Percentiles rank a stretch among this genome's conserved stretches.
phyloP scores from a whole-genome alignment of 148 eudicot genomes.

The Rhododendron vialii region DNA sequence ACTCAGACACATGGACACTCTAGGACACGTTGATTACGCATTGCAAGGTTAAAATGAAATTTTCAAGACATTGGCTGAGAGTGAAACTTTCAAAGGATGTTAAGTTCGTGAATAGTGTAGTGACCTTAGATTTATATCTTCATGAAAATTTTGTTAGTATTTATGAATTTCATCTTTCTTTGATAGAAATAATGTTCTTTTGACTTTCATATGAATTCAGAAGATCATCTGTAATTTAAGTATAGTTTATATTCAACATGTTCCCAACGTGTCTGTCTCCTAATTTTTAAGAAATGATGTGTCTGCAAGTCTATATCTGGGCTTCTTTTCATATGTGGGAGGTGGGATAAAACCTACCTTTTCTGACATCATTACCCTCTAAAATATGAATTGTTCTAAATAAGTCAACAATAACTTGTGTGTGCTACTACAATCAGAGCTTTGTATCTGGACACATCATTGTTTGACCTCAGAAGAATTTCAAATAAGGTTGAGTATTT shows the following conservation, averaged over 20 bases:
- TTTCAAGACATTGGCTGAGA: background rate
- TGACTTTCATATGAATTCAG: background rate
- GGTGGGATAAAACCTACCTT: background rate
- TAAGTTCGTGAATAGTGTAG: background rate
- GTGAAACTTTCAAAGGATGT: background rate
- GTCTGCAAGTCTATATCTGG: background rate
- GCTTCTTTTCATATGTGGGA: background rate
- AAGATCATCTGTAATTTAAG: background rate
- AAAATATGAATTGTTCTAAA: background rate
- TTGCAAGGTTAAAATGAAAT: background rate
- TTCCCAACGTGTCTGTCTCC: background rate
- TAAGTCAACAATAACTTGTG: background rate
- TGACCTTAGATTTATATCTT: background rate
- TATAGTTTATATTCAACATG: background rate
- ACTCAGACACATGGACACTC: background rate
- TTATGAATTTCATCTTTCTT: background rate
- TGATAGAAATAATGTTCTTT: background rate
- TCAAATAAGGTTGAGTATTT: background rate
- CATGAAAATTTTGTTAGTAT: background rate
- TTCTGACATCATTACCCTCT: background rate
- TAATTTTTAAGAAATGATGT: background rate
- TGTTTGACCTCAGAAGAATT: background rate
- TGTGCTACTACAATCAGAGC: background rate
- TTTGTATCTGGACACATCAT: background rate
- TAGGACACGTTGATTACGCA: background rate